Percentiles rank a stretch among this genome's conserved stretches.
These are phyloP conservation scores for Quercus suber DNA, from an alignment of 306 rosid species.

Conservation along the genomic window DNA sequence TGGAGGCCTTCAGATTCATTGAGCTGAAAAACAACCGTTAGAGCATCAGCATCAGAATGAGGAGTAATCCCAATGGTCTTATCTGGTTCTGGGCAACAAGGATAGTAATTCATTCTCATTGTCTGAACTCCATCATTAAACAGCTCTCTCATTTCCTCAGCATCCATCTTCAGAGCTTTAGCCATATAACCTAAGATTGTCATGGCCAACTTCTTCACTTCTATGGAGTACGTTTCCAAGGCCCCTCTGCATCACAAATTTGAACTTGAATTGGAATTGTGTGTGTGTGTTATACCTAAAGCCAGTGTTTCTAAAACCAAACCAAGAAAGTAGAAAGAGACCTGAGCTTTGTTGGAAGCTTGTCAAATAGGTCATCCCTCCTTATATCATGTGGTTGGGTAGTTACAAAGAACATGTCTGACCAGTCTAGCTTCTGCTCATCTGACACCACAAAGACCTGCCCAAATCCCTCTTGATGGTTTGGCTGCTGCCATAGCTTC, in stretches of 20 bases:
- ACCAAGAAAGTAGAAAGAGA: not conserved
- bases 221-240: constrained; percentile 16
- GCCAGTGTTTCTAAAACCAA: not conserved
- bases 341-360: constrained; percentile 39
- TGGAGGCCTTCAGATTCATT: constrained; percentile 49
- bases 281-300: not conserved
- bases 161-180: constrained; percentile 22
- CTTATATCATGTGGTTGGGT: constrained; percentile 28
- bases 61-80: constrained; percentile 27
- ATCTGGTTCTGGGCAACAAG: constrained; percentile 42
- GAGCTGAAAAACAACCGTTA: constrained; percentile 34
- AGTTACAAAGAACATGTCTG: constrained; percentile 34
- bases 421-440: constrained; percentile 45
- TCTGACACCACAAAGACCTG: constrained; percentile 37
- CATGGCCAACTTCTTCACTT: constrained; percentile 12
- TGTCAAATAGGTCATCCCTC: constrained; percentile 14
- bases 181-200: constrained; percentile 13
- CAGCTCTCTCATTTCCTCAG: constrained; percentile 14
- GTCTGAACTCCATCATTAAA: constrained; percentile 29
- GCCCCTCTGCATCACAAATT: constrained; percentile 7
- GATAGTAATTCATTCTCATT: constrained; percentile 35
- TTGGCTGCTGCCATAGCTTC: constrained; percentile 31
- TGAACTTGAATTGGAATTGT: not conserved
- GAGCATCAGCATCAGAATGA: constrained; percentile 30
- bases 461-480: constrained; percentile 36